phyloP scores from a whole-genome alignment of 495 filamentous ascomycete species.

The Usnea hakonensis region DNA sequence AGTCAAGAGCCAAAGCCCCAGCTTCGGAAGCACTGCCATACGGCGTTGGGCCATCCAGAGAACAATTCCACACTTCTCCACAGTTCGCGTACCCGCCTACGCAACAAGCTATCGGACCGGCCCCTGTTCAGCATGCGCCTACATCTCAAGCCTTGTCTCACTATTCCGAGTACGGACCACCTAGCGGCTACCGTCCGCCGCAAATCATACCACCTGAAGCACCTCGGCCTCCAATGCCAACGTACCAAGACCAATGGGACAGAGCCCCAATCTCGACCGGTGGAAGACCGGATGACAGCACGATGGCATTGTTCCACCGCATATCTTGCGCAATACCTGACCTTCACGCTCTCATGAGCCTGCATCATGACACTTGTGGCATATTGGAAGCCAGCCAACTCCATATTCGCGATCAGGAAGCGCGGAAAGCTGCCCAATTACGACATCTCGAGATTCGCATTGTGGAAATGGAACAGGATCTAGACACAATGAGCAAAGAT shows the following conservation, averaged over 20 bases:
- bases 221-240: neutral
- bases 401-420: slow-evolving; percentile 40
- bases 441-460: slow-evolving; percentile 49
- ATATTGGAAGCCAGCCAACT: slow-evolving; percentile 38
- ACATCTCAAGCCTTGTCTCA: slow-evolving; percentile 6
- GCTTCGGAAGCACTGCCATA: slow-evolving; percentile 3
- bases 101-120: slow-evolving; percentile 11
- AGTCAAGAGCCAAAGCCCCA: neutral
- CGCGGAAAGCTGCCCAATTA: slow-evolving; percentile 40
- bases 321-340: slow-evolving; percentile 46
- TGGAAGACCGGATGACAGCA: slow-evolving; percentile 10
- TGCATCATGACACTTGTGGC: slow-evolving; percentile 40
- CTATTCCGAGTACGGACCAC: slow-evolving; percentile 18
- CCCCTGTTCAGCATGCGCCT: slow-evolving; percentile 9
- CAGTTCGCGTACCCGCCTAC: slow-evolving; percentile 14
- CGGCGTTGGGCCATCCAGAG: neutral
- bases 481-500: slow-evolving; percentile 35
- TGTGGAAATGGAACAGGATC: slow-evolving; percentile 43
- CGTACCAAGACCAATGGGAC: neutral
- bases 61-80: slow-evolving; percentile 9
- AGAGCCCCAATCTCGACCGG: neutral
- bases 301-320: slow-evolving; percentile 32
- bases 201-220: neutral
- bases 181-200: neutral
- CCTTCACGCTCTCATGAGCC: slow-evolving; percentile 39